Evolutionary conservation across 306 rosid species (phyloP), one percentile per base, ranked within the genome.

Genomic region (Comarum palustre): DNA sequence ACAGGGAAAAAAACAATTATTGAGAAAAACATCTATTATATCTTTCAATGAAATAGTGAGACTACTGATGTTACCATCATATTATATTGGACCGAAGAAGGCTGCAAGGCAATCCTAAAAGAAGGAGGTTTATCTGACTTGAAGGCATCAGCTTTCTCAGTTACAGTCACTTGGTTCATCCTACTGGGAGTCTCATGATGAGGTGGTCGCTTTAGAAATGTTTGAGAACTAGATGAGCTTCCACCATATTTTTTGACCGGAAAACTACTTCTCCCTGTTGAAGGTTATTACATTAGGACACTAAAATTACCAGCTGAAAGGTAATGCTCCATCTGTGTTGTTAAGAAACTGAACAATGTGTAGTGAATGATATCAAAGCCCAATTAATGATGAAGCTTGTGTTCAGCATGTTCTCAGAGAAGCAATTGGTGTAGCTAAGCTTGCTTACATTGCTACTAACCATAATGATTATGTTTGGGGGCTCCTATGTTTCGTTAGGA

Each of bases 71-170:
- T 19, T 46, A 78, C 77, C 78, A 78, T 0, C 0, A 9, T 0
- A 42, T 1, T 0, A 11, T 0, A 6, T 3, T 39, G 31, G n/a
- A 73, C 5, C 22, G 61, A 73, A 3, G 74, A 57, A 10, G 71
- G 39, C 3, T 31, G 54, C 65, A 73, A 34, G 9, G 6, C 58
- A 2, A 73, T 41, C 46, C 7, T 17, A 57, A 66, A 78, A 7
- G 46, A 46, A 16, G 78, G 78, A 38, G 42, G 42, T 4, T 34
- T 66, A 9, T 6, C 4, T 0, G 74, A 57, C 46, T 55, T 15
- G 51, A 78, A 77, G 12, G 38, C 60, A 10, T 5, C 8, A 20
- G 73, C 73, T 20, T 76, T 76, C 62, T 68, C 69, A 14, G 9
- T 25, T 34, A 14, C 15, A 39, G 16, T 32, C n/a, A 29, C 2